Base-by-base conservation (phyloP, 2,329 filamentous ascomycete species). In the Aspergillus costaricaensis region DNA sequence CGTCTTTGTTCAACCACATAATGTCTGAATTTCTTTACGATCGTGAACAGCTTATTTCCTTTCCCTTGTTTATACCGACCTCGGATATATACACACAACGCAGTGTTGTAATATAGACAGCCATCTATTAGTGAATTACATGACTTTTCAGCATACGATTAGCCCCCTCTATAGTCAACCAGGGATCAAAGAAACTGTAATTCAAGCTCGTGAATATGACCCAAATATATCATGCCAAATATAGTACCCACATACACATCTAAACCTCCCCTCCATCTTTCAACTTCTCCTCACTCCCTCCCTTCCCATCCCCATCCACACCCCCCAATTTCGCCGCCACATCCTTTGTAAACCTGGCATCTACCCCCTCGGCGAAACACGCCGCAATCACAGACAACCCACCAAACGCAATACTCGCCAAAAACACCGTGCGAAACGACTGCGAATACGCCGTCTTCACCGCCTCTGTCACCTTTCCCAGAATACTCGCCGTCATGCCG, bases 71-170 rank as follows among this genome's bases (percentile, higher is more conserved):
- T 41, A 55, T 55, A 55, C 52, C 25, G 38, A 19, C 23, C 9
- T 44, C 6, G 38, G 21, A 55, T 55, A 55, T 44, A 55, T 55
- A 36, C n/a, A 17, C 38, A 41, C 30, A 21, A 52, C 38, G 25
- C 41, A 30, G 25, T 55, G 41, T 43, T 55, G 52, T 55, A 55
- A 44, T 43, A 44, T 55, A 55, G 52, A 55, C 44, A 9, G 44
- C 44, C 23, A 27, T 48, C 44, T 49, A 49, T 49, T 25, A 49
- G 23, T 49, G 44, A 49, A 30, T 49, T 17, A 30, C 4, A 17
- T 17, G 17, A 44, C 3, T 43, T 17, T 44, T 2, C 27, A 30
- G 27, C 9, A 30, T 30, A 12, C 10, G 2, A 30, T 8, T 6
- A 19, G 7, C 2, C 3, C 30, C 32, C 19, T 53, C 6, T n/a